Evolutionary conservation across 345 rosid genomes (phyloP).

Genomic region (Citrus hindsii): DNA sequence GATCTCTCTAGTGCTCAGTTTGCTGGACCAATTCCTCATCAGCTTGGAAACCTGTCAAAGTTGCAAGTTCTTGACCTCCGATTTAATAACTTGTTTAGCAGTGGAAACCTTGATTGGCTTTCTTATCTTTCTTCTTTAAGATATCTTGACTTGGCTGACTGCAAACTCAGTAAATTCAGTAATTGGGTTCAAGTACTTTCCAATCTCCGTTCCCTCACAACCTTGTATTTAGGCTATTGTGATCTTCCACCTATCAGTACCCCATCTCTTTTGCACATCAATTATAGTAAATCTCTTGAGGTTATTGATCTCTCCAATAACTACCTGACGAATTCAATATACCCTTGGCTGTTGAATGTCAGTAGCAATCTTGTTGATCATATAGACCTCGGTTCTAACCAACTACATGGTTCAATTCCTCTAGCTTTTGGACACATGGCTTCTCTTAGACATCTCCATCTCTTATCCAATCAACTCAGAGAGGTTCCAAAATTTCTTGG

Average conservation of each 20-base stretch:
- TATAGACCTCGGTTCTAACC: not conserved
- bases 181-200: conserved; percentile 17
- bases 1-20: not conserved
- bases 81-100: not conserved
- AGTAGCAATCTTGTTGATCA: not conserved
- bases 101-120: conserved; percentile 1
- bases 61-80: not conserved
- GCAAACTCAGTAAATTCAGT: not conserved
- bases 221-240: not conserved
- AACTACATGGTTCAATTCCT: not conserved
- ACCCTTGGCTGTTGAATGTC: not conserved
- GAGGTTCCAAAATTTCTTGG: not conserved
- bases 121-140: conserved; percentile 1
- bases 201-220: not conserved
- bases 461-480: not conserved
- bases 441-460: not conserved
- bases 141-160: not conserved
- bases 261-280: not conserved
- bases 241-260: not conserved
- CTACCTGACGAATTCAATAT: not conserved
- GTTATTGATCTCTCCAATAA: not conserved
- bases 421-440: not conserved
- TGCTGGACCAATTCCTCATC: not conserved
- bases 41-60: not conserved
- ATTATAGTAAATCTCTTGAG: not conserved